Conservation (phyloP, 2,329 filamentous ascomycete genomes). For the Gaeumannomyces tritici region DNA sequence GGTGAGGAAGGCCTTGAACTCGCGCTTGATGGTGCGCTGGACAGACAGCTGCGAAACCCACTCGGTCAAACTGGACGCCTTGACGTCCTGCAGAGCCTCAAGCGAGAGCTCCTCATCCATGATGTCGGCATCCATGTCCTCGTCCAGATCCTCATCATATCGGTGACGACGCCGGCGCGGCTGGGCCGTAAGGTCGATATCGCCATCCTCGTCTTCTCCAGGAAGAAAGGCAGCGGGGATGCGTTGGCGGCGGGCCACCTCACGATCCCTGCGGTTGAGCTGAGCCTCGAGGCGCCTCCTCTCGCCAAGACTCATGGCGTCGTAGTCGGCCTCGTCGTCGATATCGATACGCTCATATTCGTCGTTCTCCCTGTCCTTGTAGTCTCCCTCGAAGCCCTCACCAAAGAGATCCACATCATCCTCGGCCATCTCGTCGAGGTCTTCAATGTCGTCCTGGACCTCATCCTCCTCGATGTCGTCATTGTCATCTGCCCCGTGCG, state of each 20-base stretch:
- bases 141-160: slow-evolving; percentile 91
- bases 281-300: slow-evolving; percentile 64
- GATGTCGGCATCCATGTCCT: slow-evolving; percentile 84
- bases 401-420: slow-evolving; percentile 73
- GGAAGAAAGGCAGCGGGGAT: slow-evolving; percentile 67
- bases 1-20: slow-evolving; percentile 96
- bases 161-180: slow-evolving; percentile 76
- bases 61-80: slow-evolving; percentile 84
- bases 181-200: slow-evolving; percentile 77
- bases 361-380: slow-evolving; percentile 57
- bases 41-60: slow-evolving; percentile 90
- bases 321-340: slow-evolving; percentile 70
- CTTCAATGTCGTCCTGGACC: slow-evolving; percentile 62
- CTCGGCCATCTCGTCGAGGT: slow-evolving; percentile 73
- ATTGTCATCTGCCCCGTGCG: slow-evolving; percentile 57
- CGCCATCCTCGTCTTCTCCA: slow-evolving; percentile 66
- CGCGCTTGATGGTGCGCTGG: slow-evolving; percentile 84
- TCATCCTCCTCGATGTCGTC: slow-evolving; percentile 68
- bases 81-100: slow-evolving; percentile 85
- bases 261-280: slow-evolving; percentile 64
- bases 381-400: slow-evolving; percentile 64
- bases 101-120: slow-evolving; percentile 94
- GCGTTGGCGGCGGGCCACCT: slow-evolving; percentile 55
- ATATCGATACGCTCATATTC: slow-evolving; percentile 61
- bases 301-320: slow-evolving; percentile 55